Evolutionary conservation across 108 stramenopile genomes (phyloP), one percentile per base, ranked within the genome.

Genomic region (Aurantiochytrium sp.): DNA sequence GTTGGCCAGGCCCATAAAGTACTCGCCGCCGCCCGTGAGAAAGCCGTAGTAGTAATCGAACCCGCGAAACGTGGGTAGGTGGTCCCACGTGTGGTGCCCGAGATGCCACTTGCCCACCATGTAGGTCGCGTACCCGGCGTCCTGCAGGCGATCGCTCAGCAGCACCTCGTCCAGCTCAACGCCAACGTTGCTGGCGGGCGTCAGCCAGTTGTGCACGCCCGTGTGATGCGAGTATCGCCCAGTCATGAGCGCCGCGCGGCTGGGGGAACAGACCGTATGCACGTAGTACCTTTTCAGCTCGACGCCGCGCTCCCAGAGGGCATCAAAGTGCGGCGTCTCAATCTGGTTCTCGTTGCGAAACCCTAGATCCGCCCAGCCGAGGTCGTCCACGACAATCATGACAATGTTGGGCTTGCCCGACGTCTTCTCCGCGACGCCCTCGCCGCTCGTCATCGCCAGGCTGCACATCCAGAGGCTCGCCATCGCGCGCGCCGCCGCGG

Each of bases 231-330:
- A 22, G 45, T 59, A 55, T 6, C 55, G 86, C 12, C 86, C 86
- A 3, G 55, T 65, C 55, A 87, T 37, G 37, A 87, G 34, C n/a
- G 39, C 39, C 21, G 55, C 12, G 19, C 86, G 55, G 32, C n/a
- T 27, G 21, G 86, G 86, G 3, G 55, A 59, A 37, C 93, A 94
- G 34, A 86, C 88, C 3, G 91, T 89, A 24, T 90, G 48, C 55
- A 30, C 22, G 31, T 87, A 87, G 86, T 87, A 48, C 30, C 55
- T 32, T 6, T 4, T 21, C 6, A 87, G 59, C 41, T 55, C 37
- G 4, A 87, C 4, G 55, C 86, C 86, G 21, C n/a, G 31, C 4
- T 41, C n/a, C 55, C 17, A 31, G 30, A 87, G 37, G 3, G 54
- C 34, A 30, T 87, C 86, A 0, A 87, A 8, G 4, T 37, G 10